Percentiles rank a stretch among this genome's conserved stretches.
phyloP scores from a whole-genome alignment of 2,329 filamentous ascomycete genomes.

The Blastomyces silverae region DNA sequence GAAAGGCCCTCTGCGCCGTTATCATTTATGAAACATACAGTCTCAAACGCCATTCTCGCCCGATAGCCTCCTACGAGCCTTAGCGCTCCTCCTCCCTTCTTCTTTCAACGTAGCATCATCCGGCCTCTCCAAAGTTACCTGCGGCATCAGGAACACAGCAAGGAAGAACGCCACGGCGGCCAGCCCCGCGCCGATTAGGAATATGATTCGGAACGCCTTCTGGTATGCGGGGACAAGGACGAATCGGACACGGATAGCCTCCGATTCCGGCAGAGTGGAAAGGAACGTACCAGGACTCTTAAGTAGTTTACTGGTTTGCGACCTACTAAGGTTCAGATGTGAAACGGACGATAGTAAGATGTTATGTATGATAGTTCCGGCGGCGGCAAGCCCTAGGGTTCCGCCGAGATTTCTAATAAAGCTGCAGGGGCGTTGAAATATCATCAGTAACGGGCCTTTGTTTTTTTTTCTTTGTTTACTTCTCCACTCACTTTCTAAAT shows the following conservation, averaged over 20 bases:
- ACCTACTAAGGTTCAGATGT: conserved; percentile 23
- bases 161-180: conserved; percentile 33
- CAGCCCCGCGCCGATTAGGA: conserved; percentile 35
- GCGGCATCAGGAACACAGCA: conserved; percentile 35
- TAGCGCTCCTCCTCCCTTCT: conserved; percentile 13
- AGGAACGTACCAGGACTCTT: conserved; percentile 30
- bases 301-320: conserved; percentile 26
- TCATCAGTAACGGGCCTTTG: not conserved
- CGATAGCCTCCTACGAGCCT: not conserved
- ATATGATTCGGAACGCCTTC: conserved; percentile 38
- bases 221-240: conserved; percentile 34
- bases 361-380: conserved; percentile 38
- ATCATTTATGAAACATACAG: not conserved
- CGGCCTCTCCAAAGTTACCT: conserved; percentile 26
- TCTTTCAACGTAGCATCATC: conserved; percentile 18
- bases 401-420: conserved; percentile 40
- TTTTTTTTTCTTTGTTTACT: not conserved
- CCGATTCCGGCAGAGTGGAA: conserved; percentile 24
- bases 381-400: conserved; percentile 37
- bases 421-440: conserved; percentile 21
- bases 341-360: conserved; percentile 23
- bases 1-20: not conserved
- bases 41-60: not conserved
- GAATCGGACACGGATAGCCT: conserved; percentile 24
- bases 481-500: conserved; percentile 32